A percentile compares a stretch with the other conserved stretches of the same genome.
These are phyloP conservation scores for Alternaria gaisen DNA, from an alignment of 2,329 filamentous ascomycete species.

Conservation along the genomic window DNA sequence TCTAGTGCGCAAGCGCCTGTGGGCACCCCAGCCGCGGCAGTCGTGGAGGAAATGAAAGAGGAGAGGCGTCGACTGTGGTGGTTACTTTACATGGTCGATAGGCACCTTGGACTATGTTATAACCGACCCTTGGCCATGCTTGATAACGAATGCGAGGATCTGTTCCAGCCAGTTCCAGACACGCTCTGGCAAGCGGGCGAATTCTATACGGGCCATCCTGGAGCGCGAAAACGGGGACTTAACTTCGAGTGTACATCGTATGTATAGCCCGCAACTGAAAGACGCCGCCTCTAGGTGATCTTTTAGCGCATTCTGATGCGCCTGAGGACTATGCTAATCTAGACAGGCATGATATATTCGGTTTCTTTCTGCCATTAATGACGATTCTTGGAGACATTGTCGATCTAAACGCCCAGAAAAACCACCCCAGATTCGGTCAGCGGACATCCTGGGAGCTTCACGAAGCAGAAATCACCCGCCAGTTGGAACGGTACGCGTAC, in stretches of 20 bases:
- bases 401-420: conserved; percentile 86
- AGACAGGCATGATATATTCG: conserved; percentile 77
- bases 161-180: conserved; percentile 87
- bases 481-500: conserved; percentile 82
- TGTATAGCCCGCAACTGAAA: conserved; percentile 5
- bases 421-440: conserved; percentile 84
- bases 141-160: conserved; percentile 80
- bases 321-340: conserved; percentile 9
- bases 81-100: conserved; percentile 84
- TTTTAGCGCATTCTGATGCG: background rate
- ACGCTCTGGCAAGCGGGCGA: conserved; percentile 85
- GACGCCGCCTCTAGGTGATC: background rate
- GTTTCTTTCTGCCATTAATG: conserved; percentile 92
- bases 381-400: conserved; percentile 92
- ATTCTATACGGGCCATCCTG: conserved; percentile 63
- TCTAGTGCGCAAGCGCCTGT: conserved; percentile 39
- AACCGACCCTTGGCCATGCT: conserved; percentile 87
- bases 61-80: conserved; percentile 92
- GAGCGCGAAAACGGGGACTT: conserved; percentile 65
- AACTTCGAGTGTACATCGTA: conserved; percentile 79
- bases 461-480: conserved; percentile 77
- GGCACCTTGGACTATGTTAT: conserved; percentile 89
- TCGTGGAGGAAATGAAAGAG: conserved; percentile 68
- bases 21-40: conserved; percentile 44
- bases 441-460: conserved; percentile 80